These are phyloP conservation scores for Scedosporium minutisporum DNA, from an alignment of 2,329 filamentous ascomycete species.

Conservation along the genomic window DNA sequence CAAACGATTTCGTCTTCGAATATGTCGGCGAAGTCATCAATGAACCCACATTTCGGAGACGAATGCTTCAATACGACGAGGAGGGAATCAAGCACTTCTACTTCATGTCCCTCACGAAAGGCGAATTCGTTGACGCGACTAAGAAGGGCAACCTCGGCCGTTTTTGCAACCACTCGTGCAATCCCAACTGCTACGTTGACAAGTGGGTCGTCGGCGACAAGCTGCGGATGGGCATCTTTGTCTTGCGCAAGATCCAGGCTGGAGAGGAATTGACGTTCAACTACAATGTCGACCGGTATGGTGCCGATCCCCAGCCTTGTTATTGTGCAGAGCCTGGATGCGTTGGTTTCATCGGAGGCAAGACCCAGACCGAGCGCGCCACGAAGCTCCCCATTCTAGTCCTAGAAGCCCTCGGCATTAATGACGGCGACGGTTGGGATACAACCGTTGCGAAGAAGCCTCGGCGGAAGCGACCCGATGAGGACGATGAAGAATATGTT, in stretches of 20 bases:
- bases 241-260: constrained; percentile 69
- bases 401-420: constrained; percentile 91
- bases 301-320: constrained; percentile 90
- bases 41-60: constrained; percentile 76
- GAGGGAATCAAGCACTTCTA: constrained; percentile 99
- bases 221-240: constrained; percentile 97
- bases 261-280: constrained; percentile 98
- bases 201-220: constrained; percentile 99
- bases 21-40: constrained; percentile 98
- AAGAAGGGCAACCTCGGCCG: constrained; percentile 92
- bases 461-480: constrained; percentile 81
- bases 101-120: constrained; percentile 97
- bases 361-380: constrained; percentile 91
- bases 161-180: constrained; percentile 99
- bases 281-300: constrained; percentile 98
- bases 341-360: constrained; percentile 91
- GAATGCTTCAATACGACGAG: constrained; percentile 87
- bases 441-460: constrained; percentile 81
- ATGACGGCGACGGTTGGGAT: constrained; percentile 87
- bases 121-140: constrained; percentile 94
- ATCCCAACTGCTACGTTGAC: constrained; percentile 97
- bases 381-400: constrained; percentile 84
- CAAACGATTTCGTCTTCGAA: constrained; percentile 92
- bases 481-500: constrained; percentile 93
- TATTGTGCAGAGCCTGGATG: constrained; percentile 94